A percentile compares a stretch with the other conserved stretches of the same genome.
These are phyloP conservation scores for Fusarium sp. DNA, from an alignment of 2,329 filamentous ascomycete genomes.

Conservation along the genomic window DNA sequence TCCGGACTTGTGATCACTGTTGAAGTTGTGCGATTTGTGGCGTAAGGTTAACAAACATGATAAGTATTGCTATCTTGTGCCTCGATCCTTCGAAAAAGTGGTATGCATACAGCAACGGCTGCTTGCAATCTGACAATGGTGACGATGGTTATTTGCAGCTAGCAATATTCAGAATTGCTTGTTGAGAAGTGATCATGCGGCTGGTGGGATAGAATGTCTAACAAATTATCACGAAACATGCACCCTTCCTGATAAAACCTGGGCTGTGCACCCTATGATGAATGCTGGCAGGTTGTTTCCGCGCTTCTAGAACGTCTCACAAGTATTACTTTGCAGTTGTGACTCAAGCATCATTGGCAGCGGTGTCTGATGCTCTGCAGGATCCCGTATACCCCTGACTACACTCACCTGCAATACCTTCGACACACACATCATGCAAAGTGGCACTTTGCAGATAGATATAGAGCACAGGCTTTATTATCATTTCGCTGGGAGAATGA, in stretches of 20 bases:
- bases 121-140: neutral
- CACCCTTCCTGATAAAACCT: neutral
- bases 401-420: neutral
- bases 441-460: neutral
- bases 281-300: neutral
- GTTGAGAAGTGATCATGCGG: neutral
- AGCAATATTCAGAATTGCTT: neutral
- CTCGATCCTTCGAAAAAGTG: neutral
- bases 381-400: constrained; percentile 1
- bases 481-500: fast-evolving
- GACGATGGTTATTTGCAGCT: neutral
- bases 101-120: neutral
- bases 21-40: neutral
- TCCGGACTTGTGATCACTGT: neutral
- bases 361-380: neutral
- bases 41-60: neutral
- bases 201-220: neutral
- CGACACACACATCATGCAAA: neutral
- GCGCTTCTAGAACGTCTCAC: neutral
- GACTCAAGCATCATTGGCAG: neutral
- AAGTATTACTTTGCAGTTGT: neutral
- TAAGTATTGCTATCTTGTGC: neutral
- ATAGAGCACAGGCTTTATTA: neutral
- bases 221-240: neutral
- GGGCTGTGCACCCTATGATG: neutral